These are phyloP conservation scores for Coniferiporia sulphurascens DNA, from an alignment of 1,284 basidiomycete genomes.

Conservation along the genomic window DNA sequence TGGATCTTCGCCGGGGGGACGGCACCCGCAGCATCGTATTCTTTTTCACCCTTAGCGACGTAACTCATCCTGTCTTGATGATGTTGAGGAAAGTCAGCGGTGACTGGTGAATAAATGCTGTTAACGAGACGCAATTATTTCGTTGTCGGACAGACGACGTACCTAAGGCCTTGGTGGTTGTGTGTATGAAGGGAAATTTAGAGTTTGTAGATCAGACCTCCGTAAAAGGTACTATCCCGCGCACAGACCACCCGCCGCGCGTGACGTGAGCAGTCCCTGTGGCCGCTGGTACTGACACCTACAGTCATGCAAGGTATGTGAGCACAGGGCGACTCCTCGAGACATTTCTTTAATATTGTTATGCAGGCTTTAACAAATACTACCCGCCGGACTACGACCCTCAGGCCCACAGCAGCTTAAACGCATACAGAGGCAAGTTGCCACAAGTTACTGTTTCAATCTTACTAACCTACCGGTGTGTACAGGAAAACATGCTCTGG, in stretches of 20 bases:
- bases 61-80: conserved; percentile 85
- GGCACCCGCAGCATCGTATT: conserved; percentile 91
- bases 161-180: conserved; percentile 33
- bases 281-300: neutral
- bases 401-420: conserved; percentile 75
- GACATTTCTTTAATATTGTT: neutral
- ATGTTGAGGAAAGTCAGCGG: conserved; percentile 49
- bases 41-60: conserved; percentile 99
- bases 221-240: neutral
- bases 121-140: neutral
- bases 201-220: conserved; percentile 22
- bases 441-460: conserved; percentile 4
- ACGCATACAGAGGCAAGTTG: conserved; percentile 64
- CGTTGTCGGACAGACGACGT: conserved; percentile 25
- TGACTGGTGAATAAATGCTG: conserved; percentile 28
- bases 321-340: neutral
- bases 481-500: conserved; percentile 89
- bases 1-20: conserved; percentile 89
- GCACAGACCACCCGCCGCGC: conserved; percentile 4
- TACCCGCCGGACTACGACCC: conserved; percentile 92
- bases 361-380: conserved; percentile 85
- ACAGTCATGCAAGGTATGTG: conserved; percentile 7
- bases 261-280: neutral
- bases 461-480: conserved; percentile 27
- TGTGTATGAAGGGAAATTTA: conserved; percentile 25